Evolutionary conservation across 768 basidiomycete species (phyloP).

Genomic region (Lentinula boryana): DNA sequence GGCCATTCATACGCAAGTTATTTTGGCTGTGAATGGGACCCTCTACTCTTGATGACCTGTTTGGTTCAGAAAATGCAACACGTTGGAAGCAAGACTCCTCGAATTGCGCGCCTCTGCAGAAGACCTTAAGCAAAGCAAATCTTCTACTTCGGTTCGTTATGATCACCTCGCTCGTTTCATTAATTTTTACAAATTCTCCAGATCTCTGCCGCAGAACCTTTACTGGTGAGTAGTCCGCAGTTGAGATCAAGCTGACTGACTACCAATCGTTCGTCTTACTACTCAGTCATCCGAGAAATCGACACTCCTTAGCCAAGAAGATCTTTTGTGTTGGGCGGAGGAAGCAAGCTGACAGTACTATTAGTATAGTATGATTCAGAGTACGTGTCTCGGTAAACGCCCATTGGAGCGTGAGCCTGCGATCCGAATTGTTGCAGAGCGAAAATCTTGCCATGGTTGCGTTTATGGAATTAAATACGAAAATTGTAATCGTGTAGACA

Average conservation of each 20-base stretch:
- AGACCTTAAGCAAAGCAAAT: slow-evolving; percentile 1
- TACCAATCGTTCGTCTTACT: background rate
- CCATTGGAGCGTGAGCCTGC: no score
- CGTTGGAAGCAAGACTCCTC: slow-evolving; percentile 55
- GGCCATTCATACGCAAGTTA: slow-evolving; percentile 59
- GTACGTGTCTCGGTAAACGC: no score
- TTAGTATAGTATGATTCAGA: no score
- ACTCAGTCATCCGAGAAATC: background rate
- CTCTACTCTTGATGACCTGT: background rate
- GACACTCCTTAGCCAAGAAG: slow-evolving; percentile 23
- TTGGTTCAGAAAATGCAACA: slow-evolving; percentile 59
- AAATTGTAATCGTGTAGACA: no score
- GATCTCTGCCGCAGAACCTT: background rate
- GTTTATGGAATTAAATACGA: no score
- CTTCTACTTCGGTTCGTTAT: background rate
- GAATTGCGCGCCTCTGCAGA: slow-evolving; percentile 40
- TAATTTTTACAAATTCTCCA: background rate
- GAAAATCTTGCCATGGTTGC: no score
- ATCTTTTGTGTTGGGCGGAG: slow-evolving; percentile 57
- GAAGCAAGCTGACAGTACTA: slow-evolving; percentile 20
- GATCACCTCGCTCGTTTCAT: background rate
- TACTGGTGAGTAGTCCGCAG: background rate
- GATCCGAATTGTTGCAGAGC: no score
- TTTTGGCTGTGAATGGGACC: background rate
- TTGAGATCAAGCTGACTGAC: background rate